Conservation (phyloP, 768 basidiomycete species). For the Clitopilus passeckerianus region DNA sequence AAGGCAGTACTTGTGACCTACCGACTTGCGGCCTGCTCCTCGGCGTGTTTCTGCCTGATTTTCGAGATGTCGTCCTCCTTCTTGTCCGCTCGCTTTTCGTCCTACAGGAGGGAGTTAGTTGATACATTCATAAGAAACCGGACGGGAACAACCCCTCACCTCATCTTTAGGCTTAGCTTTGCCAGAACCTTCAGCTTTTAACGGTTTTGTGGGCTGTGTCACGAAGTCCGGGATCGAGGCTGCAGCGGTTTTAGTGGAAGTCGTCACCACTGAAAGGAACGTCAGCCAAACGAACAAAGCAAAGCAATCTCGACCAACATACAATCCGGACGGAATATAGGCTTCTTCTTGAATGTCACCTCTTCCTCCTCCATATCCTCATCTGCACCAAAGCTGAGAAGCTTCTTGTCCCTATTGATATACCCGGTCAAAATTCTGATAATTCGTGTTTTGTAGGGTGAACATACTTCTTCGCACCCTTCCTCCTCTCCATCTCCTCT, state of each 20-base stretch:
- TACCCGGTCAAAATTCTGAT: neutral
- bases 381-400: constrained; percentile 84
- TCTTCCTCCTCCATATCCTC: constrained; percentile 61
- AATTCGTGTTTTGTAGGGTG: neutral
- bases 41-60: constrained; percentile 72
- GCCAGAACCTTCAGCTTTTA: neutral
- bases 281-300: neutral
- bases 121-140: too few species aligned
- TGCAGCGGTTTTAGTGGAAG: constrained; percentile 20
- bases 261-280: constrained; percentile 28
- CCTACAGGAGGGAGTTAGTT: neutral
- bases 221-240: constrained; percentile 35
- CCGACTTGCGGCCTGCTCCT: constrained; percentile 64
- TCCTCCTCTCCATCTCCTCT: constrained; percentile 68
- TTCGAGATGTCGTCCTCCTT: constrained; percentile 53
- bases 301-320: constrained; percentile 23
- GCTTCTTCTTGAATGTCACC: constrained; percentile 70
- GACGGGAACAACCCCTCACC: too few species aligned
- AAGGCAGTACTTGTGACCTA: constrained; percentile 21
- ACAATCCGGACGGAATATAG: constrained; percentile 83
- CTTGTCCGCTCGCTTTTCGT: constrained; percentile 23
- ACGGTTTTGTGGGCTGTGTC: constrained; percentile 5
- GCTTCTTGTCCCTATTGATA: constrained; percentile 68
- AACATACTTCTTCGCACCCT: constrained; percentile 83
- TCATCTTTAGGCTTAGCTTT: neutral